These are phyloP conservation scores for Penicillium parvum DNA, from an alignment of 495 filamentous ascomycete species.

Conservation along the genomic window DNA sequence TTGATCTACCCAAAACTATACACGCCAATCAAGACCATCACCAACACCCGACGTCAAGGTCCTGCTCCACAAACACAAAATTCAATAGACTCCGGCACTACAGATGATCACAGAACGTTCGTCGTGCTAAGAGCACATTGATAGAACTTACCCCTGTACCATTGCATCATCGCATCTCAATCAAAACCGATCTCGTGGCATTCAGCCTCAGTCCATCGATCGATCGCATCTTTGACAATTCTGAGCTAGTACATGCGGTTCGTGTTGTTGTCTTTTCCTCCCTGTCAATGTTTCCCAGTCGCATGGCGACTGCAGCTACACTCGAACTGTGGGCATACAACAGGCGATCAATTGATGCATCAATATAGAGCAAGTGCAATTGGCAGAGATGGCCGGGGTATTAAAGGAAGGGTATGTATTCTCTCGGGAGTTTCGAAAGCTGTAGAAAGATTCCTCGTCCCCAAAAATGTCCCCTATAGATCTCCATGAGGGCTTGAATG, in stretches of 20 bases:
- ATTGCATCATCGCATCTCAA: constrained; percentile 19
- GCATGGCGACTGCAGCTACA: constrained; percentile 4
- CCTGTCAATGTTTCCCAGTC: constrained; percentile 1
- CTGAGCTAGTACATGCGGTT: constrained; percentile 16
- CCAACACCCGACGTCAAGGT: neutral
- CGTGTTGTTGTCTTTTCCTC: constrained; percentile 1
- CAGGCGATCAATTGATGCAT: constrained; percentile 24
- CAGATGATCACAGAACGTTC: constrained; percentile 19
- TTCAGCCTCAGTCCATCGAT: constrained; percentile 14
- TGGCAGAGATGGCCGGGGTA: neutral
- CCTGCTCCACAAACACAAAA: constrained; percentile 9
- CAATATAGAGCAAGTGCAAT: constrained; percentile 4
- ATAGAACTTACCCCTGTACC: constrained; percentile 10
- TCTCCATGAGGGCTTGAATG: constrained; percentile 10
- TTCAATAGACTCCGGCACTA: constrained; percentile 18
- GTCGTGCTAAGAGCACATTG: constrained; percentile 7
- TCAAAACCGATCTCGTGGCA: constrained; percentile 17
- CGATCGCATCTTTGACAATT: constrained; percentile 16
- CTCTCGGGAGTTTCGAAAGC: too few relatives aligned
- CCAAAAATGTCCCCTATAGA: constrained; percentile 18
- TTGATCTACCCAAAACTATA: constrained; percentile 14
- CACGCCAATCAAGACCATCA: constrained; percentile 11
- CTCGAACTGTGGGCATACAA: constrained; percentile 3
- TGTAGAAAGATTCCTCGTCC: neutral
- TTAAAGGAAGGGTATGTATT: constrained; percentile 14